These are phyloP conservation scores for Ceratocystis diversiconidia DNA, from an alignment of 2,329 filamentous ascomycete species.

Conservation along the genomic window DNA sequence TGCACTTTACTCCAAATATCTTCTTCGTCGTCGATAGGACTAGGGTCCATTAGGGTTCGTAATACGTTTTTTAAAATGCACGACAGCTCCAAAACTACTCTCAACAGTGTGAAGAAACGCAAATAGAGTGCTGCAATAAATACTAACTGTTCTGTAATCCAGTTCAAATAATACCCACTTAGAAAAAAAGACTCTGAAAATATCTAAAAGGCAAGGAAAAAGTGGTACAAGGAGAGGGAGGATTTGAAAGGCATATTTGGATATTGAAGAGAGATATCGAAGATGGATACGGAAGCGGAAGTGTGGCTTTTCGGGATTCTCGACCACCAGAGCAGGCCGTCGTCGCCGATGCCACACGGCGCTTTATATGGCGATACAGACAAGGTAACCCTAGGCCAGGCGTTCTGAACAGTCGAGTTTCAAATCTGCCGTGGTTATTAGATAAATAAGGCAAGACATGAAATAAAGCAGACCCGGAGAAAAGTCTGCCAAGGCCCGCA, in stretches of 20 bases:
- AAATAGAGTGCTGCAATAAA: neutral
- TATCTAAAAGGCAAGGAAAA: neutral
- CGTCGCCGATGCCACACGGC: too few species aligned
- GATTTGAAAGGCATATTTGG: conserved; percentile 8
- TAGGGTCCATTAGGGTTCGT: neutral
- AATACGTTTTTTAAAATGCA: neutral
- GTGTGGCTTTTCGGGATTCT: too few species aligned
- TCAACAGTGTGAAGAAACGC: neutral
- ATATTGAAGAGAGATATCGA: conserved; percentile 13
- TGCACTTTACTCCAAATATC: neutral
- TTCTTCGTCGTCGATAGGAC: neutral
- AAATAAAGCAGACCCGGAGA: too few species aligned
- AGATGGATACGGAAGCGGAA: neutral
- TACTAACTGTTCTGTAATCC: neutral
- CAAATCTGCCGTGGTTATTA: too few species aligned
- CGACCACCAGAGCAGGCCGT: too few species aligned
- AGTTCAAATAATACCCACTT: neutral
- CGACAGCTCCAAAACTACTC: neutral
- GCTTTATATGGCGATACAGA: too few species aligned
- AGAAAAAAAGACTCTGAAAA: neutral
- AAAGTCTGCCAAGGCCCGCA: too few species aligned
- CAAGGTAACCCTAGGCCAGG: too few species aligned
- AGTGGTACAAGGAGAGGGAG: neutral
- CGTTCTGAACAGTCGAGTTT: too few species aligned
- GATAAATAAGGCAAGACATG: too few species aligned